A percentile compares a stretch with the other conserved stretches of the same genome.
Conservation (phyloP, 805 yeast species). For the Nakazawaea molendinolei region DNA sequence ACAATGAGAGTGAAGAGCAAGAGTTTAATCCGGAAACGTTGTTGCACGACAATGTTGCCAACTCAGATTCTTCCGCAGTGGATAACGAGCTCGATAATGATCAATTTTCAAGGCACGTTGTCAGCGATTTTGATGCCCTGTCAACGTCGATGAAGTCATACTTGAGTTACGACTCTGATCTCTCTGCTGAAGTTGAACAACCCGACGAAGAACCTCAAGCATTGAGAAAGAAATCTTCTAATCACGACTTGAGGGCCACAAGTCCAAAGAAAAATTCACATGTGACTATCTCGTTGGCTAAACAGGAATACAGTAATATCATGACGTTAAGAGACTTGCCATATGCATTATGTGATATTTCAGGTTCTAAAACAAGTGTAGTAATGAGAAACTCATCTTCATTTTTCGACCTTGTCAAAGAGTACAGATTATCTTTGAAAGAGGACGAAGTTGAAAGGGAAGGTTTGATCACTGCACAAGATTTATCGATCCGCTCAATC, state of each 20-base stretch:
- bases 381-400: conserved; percentile 9
- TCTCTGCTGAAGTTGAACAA: conserved; percentile 24
- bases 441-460: not conserved
- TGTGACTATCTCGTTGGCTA: conserved; percentile 3
- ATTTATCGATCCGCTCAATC: not conserved
- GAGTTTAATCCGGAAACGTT: no score
- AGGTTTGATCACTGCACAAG: not conserved
- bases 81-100: no score
- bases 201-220: conserved; percentile 13
- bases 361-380: conserved; percentile 3
- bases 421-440: conserved; percentile 3
- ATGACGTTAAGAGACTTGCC: conserved; percentile 23
- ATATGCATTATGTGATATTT: conserved; percentile 12
- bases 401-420: conserved; percentile 8
- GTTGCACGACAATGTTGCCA: no score
- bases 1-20: no score
- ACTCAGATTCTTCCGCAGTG: no score
- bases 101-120: not conserved
- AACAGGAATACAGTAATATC: conserved; percentile 5
- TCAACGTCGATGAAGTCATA: conserved; percentile 37
- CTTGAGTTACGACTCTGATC: conserved; percentile 53
- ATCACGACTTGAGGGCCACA: conserved; percentile 37
- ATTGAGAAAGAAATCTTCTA: conserved; percentile 43
- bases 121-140: not conserved
- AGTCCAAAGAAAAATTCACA: conserved; percentile 1